Evolutionary conservation across 2,329 filamentous ascomycete genomes (phyloP), one percentile per base, ranked within the genome.

Genomic region (Fusarium denticulatum): DNA sequence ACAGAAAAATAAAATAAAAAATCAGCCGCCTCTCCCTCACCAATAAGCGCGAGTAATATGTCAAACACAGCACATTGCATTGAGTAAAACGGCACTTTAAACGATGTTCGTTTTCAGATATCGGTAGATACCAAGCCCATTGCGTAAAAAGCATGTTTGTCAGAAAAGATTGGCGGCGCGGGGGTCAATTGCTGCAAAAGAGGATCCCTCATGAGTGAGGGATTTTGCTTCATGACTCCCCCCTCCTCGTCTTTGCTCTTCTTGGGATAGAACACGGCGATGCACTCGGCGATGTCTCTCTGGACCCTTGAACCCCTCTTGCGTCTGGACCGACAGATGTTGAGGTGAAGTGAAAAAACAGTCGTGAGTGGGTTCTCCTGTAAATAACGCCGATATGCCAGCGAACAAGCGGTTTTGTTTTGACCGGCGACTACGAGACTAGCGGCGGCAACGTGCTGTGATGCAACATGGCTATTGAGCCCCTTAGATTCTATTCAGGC

Each of bases 251-350:
- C 61, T 73, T 67, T 67, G 61, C 71, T 74, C 47, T 74, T 74
- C 72, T 65, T 74, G 72, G 69, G 69, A 72, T 69, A 74, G 68
- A 72, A 74, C 68, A 75, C 68, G 68, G 72, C 72, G 68, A 72
- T 60, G 72, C 50, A 52, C 66, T 74, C 65, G 72, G 64, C 72
- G 65, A 60, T 58, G 65, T 49, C 49, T 63, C 22, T 53, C 40
- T 75, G 62, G 69, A 73, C 65, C 65, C 71, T 73, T 73, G 72
- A 58, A 69, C 72, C 68, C 71, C 60, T 74, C 71, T 46, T 46
- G 53, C 46, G 69, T 72, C 64, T 72, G 43, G 64, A 63, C 68
- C 62, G 50, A 42, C 52, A 59, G 46, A 39, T 26, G 49, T 69
- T 69, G 63, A 67, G 53, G 32, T 68, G 42, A 53, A 52, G 32